Evolutionary conservation across 2,329 filamentous ascomycete species (phyloP).

Genomic region (Aspergillus glaucus): DNA sequence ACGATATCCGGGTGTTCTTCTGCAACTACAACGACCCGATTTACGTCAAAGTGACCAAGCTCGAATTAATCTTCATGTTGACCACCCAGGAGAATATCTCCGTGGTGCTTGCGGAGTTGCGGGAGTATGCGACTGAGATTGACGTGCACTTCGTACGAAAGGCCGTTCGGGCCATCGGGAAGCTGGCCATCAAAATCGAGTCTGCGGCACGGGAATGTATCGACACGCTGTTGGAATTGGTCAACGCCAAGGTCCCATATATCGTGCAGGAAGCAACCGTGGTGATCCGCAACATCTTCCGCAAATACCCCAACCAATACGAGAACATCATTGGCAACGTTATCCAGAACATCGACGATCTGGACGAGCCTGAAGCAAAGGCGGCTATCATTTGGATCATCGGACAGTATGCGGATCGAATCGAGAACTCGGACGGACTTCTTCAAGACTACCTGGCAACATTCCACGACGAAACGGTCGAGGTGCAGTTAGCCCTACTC

Average conservation of each 20-base stretch:
- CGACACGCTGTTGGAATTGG: conserved; percentile 82
- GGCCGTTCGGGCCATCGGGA: conserved; percentile 93
- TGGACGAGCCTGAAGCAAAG: conserved; percentile 96
- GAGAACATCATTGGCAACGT: conserved; percentile 94
- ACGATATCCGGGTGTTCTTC: conserved; percentile 98
- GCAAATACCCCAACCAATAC: conserved; percentile 98
- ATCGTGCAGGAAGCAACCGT: conserved; percentile 99
- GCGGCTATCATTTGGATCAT: conserved; percentile 99
- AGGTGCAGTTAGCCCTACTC: conserved; percentile 88
- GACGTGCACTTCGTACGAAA: conserved; percentile 98
- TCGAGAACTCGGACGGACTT: conserved; percentile 90
- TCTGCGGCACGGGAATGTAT: conserved; percentile 87
- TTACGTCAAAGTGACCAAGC: conserved; percentile 97
- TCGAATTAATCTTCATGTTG: conserved; percentile 98
- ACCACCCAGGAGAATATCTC: conserved; percentile 93
- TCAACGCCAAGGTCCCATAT: conserved; percentile 96
- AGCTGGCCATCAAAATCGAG: conserved; percentile 98
- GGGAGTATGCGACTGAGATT: conserved; percentile 95
- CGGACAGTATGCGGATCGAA: conserved; percentile 92
- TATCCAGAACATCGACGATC: conserved; percentile 90
- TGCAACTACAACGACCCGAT: conserved; percentile 99
- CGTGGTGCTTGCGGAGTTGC: conserved; percentile 85
- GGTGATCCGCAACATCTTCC: conserved; percentile 97
- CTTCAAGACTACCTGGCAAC: conserved; percentile 92
- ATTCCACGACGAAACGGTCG: conserved; percentile 88